phyloP scores from a whole-genome alignment of 495 filamentous ascomycete genomes.

The Neurospora terricola region DNA sequence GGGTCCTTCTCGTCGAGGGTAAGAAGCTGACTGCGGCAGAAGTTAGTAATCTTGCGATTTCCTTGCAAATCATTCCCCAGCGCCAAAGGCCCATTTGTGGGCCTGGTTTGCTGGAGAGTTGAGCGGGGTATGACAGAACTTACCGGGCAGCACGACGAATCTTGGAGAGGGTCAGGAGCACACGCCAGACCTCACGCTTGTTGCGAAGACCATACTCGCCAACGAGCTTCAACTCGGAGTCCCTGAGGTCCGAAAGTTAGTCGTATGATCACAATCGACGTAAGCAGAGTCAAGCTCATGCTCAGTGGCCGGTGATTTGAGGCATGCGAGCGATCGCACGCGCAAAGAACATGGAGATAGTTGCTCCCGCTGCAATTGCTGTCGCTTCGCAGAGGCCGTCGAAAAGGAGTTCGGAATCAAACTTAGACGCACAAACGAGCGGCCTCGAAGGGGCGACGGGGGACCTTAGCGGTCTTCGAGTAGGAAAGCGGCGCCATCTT shows the following conservation, averaged over 20 bases:
- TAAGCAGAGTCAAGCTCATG: slow-evolving; percentile 94
- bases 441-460: slow-evolving; percentile 83
- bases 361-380: slow-evolving; percentile 22
- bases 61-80: background rate
- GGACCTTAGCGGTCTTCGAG: slow-evolving; percentile 98
- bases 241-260: slow-evolving; percentile 54
- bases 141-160: slow-evolving; percentile 99
- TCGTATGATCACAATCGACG: slow-evolving; percentile 63
- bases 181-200: slow-evolving; percentile 99
- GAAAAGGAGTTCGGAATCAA: slow-evolving; percentile 15
- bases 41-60: slow-evolving; percentile 3
- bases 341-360: background rate
- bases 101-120: background rate
- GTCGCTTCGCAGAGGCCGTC: slow-evolving; percentile 39
- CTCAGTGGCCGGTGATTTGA: slow-evolving; percentile 80
- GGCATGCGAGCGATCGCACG: slow-evolving; percentile 11
- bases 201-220: slow-evolving; percentile 98
- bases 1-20: slow-evolving; percentile 99
- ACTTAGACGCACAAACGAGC: slow-evolving; percentile 73
- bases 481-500: slow-evolving; percentile 53
- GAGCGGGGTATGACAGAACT: slow-evolving; percentile 18
- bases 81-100: background rate
- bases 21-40: slow-evolving; percentile 74
- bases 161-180: slow-evolving; percentile 98
- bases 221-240: slow-evolving; percentile 97